A percentile compares a stretch with the other conserved stretches of the same genome.
These are phyloP conservation scores for Penicillium sp. DNA, from an alignment of 2,329 filamentous ascomycete genomes.

Conservation along the genomic window DNA sequence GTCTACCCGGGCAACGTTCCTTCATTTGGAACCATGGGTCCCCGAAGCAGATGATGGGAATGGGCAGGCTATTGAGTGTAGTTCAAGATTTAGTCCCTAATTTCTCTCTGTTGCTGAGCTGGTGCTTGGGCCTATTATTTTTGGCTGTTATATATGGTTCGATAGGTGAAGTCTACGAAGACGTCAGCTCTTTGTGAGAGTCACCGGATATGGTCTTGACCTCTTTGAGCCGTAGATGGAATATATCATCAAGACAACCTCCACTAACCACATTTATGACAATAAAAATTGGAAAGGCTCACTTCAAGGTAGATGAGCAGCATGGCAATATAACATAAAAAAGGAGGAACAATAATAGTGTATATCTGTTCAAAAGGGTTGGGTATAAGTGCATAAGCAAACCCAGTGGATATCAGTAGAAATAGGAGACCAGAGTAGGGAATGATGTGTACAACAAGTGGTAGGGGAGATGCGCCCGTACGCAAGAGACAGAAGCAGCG, in stretches of 20 bases:
- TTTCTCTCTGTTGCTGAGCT: neutral
- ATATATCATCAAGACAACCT: neutral
- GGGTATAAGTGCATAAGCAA: neutral
- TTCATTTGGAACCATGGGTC: neutral
- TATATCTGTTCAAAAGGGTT: neutral
- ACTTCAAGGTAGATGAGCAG: neutral
- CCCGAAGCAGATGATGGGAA: neutral
- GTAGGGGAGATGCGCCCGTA: constrained; percentile 1
- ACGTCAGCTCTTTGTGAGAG: neutral
- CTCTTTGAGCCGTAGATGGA: neutral
- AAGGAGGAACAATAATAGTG: too few relatives aligned
- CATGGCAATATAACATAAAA: too few relatives aligned
- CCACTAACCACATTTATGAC: neutral
- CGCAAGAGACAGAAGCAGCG: neutral
- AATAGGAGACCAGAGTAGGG: neutral
- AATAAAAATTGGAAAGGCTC: neutral
- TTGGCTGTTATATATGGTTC: neutral
- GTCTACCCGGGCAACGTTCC: neutral
- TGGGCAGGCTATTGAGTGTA: neutral
- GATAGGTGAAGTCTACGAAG: neutral
- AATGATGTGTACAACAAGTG: constrained; percentile 12
- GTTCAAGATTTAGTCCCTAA: neutral
- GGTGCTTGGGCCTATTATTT: neutral
- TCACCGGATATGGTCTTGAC: neutral
- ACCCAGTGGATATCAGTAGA: constrained; percentile 4